Conservation (phyloP, 805 yeast genomes). For the Scheffersomyces ergatensis region DNA sequence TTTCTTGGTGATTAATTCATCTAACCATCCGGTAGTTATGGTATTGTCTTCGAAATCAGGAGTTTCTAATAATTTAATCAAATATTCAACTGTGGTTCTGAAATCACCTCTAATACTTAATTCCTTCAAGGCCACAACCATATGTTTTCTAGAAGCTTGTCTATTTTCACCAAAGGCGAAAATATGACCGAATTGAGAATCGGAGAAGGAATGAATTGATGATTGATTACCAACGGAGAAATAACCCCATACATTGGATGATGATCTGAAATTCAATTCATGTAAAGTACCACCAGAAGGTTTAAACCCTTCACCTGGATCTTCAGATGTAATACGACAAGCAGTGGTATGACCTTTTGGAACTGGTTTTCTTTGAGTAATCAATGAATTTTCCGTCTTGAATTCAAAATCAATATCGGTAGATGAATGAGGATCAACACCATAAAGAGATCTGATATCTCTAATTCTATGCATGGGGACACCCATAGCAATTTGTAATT, state of each 20-base stretch:
- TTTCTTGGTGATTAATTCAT: slow-evolving; percentile 88
- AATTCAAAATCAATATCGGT: slow-evolving; percentile 91
- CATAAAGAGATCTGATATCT: slow-evolving; percentile 89
- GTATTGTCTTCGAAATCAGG: slow-evolving; percentile 95
- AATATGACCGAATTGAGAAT: slow-evolving; percentile 98
- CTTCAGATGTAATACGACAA: slow-evolving; percentile 98
- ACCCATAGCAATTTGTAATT: slow-evolving; percentile 99
- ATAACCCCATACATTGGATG: slow-evolving; percentile 99
- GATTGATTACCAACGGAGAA: slow-evolving; percentile 96
- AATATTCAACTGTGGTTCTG: slow-evolving; percentile 95
- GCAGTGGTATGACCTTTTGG: slow-evolving; percentile 99
- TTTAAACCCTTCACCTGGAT: slow-evolving; percentile 98
- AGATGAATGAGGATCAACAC: slow-evolving; percentile 92
- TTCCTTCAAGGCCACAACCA: slow-evolving; percentile 98
- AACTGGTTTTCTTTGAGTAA: slow-evolving; percentile 84
- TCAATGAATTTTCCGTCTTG: slow-evolving; percentile 63
- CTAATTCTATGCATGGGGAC: slow-evolving; percentile 92
- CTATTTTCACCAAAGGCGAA: slow-evolving; percentile 99
- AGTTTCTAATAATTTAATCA: slow-evolving; percentile 91
- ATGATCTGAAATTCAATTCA: slow-evolving; percentile 94
- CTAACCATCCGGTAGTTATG: slow-evolving; percentile 98
- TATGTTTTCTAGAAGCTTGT: slow-evolving; percentile 95
- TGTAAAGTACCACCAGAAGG: slow-evolving; percentile 97
- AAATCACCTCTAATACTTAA: slow-evolving; percentile 97
- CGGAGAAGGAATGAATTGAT: slow-evolving; percentile 95